A percentile compares a stretch with the other conserved stretches of the same genome.
Conservation (phyloP, 768 basidiomycete genomes). For the Termitomyces sp. region DNA sequence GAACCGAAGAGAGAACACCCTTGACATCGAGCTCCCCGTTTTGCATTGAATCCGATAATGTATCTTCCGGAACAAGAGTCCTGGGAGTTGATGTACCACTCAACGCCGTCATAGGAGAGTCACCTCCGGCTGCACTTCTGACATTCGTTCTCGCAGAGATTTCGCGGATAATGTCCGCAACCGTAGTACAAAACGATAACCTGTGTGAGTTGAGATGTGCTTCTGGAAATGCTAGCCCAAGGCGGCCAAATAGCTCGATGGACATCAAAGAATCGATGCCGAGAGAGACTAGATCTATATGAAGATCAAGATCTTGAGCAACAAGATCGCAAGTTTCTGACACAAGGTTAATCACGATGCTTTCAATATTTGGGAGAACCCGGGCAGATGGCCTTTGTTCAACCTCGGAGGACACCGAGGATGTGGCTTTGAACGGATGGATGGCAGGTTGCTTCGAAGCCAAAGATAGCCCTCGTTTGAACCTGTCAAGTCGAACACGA, state of each 20-base stretch:
- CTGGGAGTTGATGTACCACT: slow-evolving; percentile 28
- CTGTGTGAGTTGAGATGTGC: slow-evolving; percentile 24
- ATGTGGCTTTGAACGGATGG: background rate
- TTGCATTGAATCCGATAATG: slow-evolving; percentile 15
- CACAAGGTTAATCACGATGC: slow-evolving; percentile 32
- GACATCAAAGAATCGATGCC: slow-evolving; percentile 65
- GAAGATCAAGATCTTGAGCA: slow-evolving; percentile 26
- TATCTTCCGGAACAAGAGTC: slow-evolving; percentile 37
- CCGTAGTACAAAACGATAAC: slow-evolving; percentile 30
- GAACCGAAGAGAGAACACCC: slow-evolving; percentile 38
- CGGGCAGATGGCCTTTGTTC: background rate
- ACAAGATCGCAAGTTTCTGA: slow-evolving; percentile 39
- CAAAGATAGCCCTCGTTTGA: slow-evolving; percentile 42
- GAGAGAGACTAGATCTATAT: slow-evolving; percentile 44
- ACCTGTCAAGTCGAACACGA: slow-evolving; percentile 44
- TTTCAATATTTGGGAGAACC: slow-evolving; percentile 10
- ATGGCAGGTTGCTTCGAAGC: slow-evolving; percentile 20
- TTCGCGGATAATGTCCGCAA: slow-evolving; percentile 31
- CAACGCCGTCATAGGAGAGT: slow-evolving; percentile 11
- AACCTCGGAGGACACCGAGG: background rate
- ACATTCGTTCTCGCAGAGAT: slow-evolving; percentile 16
- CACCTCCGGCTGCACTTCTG: background rate
- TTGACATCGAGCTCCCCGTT: slow-evolving; percentile 28
- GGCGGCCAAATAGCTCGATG: slow-evolving; percentile 46
- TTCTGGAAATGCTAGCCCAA: slow-evolving; percentile 32